Conservation (phyloP, 2,329 filamentous ascomycete species). For the Penicillium digitatum region DNA sequence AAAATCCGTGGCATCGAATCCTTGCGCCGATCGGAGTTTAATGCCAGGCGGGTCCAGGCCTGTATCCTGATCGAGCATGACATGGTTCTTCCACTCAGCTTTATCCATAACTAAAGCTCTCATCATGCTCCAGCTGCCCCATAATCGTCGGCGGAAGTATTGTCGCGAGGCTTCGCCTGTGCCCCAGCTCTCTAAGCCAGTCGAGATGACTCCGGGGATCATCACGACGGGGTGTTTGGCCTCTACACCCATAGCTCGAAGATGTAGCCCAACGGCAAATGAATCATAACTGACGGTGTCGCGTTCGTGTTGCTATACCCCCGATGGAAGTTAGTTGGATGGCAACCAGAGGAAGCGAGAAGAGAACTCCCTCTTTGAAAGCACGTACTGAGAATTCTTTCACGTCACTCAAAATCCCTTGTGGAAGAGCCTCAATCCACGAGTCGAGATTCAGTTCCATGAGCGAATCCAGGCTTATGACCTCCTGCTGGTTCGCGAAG, state of each 20-base stretch:
- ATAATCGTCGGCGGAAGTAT: slow-evolving; percentile 91
- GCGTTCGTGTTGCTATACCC: slow-evolving; percentile 67
- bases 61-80: slow-evolving; percentile 91
- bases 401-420: slow-evolving; percentile 79
- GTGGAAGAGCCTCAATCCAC: slow-evolving; percentile 80
- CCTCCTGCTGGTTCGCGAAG: slow-evolving; percentile 82
- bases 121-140: slow-evolving; percentile 99
- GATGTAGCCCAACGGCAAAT: slow-evolving; percentile 83
- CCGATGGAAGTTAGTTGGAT: slow-evolving; percentile 9
- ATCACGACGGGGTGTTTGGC: slow-evolving; percentile 90
- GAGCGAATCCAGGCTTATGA: slow-evolving; percentile 76
- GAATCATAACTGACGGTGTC: slow-evolving; percentile 89
- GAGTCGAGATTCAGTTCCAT: slow-evolving; percentile 74
- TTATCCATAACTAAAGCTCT: slow-evolving; percentile 88
- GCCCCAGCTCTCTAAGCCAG: slow-evolving; percentile 93
- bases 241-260: slow-evolving; percentile 71
- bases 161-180: slow-evolving; percentile 77
- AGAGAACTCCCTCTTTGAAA: neutral
- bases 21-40: slow-evolving; percentile 88
- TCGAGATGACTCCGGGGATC: slow-evolving; percentile 97
- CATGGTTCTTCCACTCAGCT: slow-evolving; percentile 88
- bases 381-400: slow-evolving; percentile 70
- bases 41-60: slow-evolving; percentile 86
- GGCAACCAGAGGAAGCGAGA: neutral
- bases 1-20: slow-evolving; percentile 96